Conservation (phyloP, 345 rosid species). For the Gynandropsis gynandra region DNA sequence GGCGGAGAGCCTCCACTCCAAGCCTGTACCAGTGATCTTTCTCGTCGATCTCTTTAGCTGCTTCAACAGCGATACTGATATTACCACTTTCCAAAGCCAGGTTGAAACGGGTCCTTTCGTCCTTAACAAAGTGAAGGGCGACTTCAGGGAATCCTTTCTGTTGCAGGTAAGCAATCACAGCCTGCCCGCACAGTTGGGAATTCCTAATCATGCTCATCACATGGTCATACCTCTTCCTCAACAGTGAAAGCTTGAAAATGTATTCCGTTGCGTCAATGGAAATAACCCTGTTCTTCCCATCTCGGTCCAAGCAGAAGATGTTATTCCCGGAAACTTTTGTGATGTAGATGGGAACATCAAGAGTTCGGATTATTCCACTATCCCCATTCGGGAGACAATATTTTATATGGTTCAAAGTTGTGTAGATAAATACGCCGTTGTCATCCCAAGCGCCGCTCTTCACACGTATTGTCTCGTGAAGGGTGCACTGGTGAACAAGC, state of each 20-base stretch:
- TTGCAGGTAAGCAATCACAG: constrained; percentile 82
- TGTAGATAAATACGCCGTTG: constrained; percentile 75
- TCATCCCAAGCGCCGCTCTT: constrained; percentile 94
- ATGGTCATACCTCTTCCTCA: constrained; percentile 66
- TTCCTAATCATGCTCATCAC: constrained; percentile 84
- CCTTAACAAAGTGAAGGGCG: constrained; percentile 84
- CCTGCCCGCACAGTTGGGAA: constrained; percentile 87
- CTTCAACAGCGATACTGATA: constrained; percentile 79
- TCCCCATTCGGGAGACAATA: constrained; percentile 89
- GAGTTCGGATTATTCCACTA: constrained; percentile 70
- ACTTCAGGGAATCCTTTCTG: constrained; percentile 94
- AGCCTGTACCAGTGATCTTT: constrained; percentile 81
- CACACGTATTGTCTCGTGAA: constrained; percentile 84
- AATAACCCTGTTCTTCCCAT: constrained; percentile 58
- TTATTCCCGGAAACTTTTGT: constrained; percentile 58
- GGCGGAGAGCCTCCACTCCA: constrained; percentile 94
- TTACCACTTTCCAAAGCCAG: constrained; percentile 88
- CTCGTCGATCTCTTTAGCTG: constrained; percentile 85
- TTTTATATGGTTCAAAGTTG: constrained; percentile 72
- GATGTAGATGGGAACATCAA: constrained; percentile 69
- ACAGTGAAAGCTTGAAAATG: constrained; percentile 60
- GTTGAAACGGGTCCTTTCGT: constrained; percentile 76
- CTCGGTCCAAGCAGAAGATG: constrained; percentile 71
- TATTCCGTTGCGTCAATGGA: constrained; percentile 73
- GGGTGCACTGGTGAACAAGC: constrained; percentile 74